Percentiles rank a stretch among this genome's conserved stretches.
Conservation (phyloP, 345 rosid genomes). For the Hibiscus syriacus region DNA sequence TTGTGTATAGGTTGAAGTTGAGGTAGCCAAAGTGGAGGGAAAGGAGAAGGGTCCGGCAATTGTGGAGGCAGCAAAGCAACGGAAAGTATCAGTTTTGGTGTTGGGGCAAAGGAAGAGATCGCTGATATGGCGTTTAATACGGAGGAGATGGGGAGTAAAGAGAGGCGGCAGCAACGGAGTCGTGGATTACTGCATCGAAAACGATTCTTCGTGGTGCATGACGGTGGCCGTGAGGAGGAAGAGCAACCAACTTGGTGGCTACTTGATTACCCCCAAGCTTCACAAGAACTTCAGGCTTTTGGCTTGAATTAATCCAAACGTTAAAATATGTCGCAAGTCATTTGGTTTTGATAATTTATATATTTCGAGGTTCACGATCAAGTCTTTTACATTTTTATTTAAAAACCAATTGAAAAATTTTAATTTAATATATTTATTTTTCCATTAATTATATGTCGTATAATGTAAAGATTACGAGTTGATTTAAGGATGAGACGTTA, state of each 20-base stretch:
- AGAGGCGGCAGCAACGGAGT: conserved; percentile 24
- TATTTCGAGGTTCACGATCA: not conserved
- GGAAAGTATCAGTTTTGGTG: conserved; percentile 51
- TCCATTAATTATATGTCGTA: too few species aligned
- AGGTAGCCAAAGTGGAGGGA: conserved; percentile 46
- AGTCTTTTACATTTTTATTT: too few species aligned
- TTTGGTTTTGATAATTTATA: not conserved
- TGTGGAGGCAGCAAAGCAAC: conserved; percentile 72
- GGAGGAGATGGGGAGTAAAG: conserved; percentile 52
- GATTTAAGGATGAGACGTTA: too few species aligned
- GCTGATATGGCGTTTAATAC: conserved; percentile 44
- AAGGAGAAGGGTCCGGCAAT: conserved; percentile 60
- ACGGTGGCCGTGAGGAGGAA: conserved; percentile 76
- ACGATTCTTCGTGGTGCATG: conserved; percentile 74
- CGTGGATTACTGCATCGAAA: conserved; percentile 71
- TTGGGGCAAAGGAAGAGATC: conserved; percentile 65
- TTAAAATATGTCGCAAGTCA: not conserved
- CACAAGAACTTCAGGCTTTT: conserved; percentile 91
- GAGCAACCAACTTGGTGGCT: conserved; percentile 70
- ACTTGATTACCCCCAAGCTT: conserved; percentile 82
- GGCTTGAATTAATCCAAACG: conserved; percentile 34
- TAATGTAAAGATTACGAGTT: too few species aligned
- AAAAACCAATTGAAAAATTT: too few species aligned
- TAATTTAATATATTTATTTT: too few species aligned
- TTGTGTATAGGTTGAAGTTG: conserved; percentile 52